A percentile compares a stretch with the other conserved stretches of the same genome.
These are phyloP conservation scores for Pseudocercospora crystallina DNA, from an alignment of 2,329 filamentous ascomycete species.

Conservation along the genomic window DNA sequence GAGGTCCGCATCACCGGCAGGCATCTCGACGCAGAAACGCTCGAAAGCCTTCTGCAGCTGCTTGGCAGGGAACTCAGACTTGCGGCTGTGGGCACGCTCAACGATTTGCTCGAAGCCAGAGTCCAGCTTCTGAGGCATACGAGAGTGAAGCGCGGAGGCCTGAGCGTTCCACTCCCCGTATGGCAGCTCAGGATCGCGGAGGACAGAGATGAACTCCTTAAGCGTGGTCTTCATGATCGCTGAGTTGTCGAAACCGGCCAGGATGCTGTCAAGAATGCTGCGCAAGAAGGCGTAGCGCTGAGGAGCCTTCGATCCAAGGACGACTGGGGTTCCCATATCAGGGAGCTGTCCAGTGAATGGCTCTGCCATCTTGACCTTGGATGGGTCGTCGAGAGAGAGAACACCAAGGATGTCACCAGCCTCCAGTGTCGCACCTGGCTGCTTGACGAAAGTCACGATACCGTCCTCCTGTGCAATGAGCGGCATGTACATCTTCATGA, in stretches of 20 bases:
- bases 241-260: slow-evolving; percentile 94
- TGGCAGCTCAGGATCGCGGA: slow-evolving; percentile 84
- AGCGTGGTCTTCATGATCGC: slow-evolving; percentile 88
- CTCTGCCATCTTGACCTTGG: slow-evolving; percentile 93
- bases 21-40: slow-evolving; percentile 84
- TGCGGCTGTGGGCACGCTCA: slow-evolving; percentile 74
- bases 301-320: slow-evolving; percentile 86
- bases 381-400: slow-evolving; percentile 89
- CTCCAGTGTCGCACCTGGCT: slow-evolving; percentile 95
- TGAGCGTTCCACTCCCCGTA: slow-evolving; percentile 97
- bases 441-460: slow-evolving; percentile 97
- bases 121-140: slow-evolving; percentile 95
- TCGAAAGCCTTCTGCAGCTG: slow-evolving; percentile 77
- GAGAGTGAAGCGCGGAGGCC: slow-evolving; percentile 92
- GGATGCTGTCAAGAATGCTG: slow-evolving; percentile 80
- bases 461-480: slow-evolving; percentile 92
- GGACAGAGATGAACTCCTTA: slow-evolving; percentile 84
- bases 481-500: slow-evolving; percentile 99
- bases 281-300: slow-evolving; percentile 79
- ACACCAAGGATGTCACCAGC: slow-evolving; percentile 99
- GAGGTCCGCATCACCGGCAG: slow-evolving; percentile 68
- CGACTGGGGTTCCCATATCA: slow-evolving; percentile 78
- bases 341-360: slow-evolving; percentile 91
- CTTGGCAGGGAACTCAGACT: slow-evolving; percentile 89
- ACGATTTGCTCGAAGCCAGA: slow-evolving; percentile 78